Conservation (phyloP, 495 filamentous ascomycete species). For the Geoglossum glabrum region DNA sequence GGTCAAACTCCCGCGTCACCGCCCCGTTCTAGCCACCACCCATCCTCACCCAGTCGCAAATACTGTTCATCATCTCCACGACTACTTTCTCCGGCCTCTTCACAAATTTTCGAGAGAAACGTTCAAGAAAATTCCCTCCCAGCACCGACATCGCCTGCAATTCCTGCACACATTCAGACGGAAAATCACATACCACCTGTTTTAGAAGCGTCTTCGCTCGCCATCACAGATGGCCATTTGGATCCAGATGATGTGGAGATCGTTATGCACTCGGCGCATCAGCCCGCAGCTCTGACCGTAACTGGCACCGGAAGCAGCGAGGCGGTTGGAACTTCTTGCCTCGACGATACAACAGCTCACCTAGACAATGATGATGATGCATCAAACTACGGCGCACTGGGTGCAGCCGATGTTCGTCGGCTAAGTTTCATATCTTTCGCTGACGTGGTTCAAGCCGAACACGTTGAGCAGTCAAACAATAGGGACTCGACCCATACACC, state of each 20-base stretch:
- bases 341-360: constrained; percentile 34
- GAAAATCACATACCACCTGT: constrained; percentile 86
- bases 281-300: constrained; percentile 46
- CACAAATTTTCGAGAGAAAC: constrained; percentile 85
- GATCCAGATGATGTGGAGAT: constrained; percentile 76
- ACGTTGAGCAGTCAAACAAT: constrained; percentile 30
- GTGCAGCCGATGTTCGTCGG: constrained; percentile 56
- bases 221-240: constrained; percentile 62
- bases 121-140: constrained; percentile 57
- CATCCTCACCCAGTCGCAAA: constrained; percentile 11
- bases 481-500: constrained; percentile 41
- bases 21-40: neutral
- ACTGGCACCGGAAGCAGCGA: constrained; percentile 24
- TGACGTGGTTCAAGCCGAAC: constrained; percentile 82
- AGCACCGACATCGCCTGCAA: constrained; percentile 48
- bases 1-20: neutral
- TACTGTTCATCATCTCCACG: constrained; percentile 20
- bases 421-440: constrained; percentile 88
- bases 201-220: constrained; percentile 68
- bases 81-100: constrained; percentile 26
- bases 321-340: constrained; percentile 24
- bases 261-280: constrained; percentile 61
- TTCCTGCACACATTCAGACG: constrained; percentile 72
- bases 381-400: constrained; percentile 51
- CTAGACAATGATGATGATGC: constrained; percentile 32